These are phyloP conservation scores for Aspergillus viridinutans DNA, from an alignment of 2,329 filamentous ascomycete genomes.

Conservation along the genomic window DNA sequence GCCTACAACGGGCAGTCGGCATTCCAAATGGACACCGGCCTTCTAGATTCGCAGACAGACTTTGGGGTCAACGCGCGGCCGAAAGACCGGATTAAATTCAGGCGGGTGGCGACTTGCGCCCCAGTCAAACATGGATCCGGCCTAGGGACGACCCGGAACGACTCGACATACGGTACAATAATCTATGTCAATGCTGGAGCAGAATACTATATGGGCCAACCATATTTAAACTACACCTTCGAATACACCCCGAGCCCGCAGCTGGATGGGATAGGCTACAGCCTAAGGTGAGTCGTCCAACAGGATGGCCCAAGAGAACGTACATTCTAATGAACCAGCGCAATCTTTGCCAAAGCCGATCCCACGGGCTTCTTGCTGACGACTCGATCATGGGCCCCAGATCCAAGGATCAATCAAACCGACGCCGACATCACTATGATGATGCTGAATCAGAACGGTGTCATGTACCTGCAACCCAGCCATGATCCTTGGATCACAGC, in stretches of 20 bases:
- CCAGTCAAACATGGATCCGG: slow-evolving; percentile 6
- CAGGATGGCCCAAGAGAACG: background rate
- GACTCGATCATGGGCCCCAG: slow-evolving; percentile 17
- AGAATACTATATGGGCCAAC: background rate
- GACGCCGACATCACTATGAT: slow-evolving; percentile 31
- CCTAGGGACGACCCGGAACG: background rate
- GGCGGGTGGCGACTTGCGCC: slow-evolving; percentile 20
- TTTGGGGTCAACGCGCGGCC: slow-evolving; percentile 25
- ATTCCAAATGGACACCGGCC: slow-evolving; percentile 13
- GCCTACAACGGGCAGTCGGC: background rate
- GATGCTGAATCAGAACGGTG: slow-evolving; percentile 25
- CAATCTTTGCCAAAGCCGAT: background rate
- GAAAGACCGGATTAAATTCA: slow-evolving; percentile 18
- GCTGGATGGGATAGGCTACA: background rate
- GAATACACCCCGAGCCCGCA: background rate
- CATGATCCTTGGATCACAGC: slow-evolving; percentile 32
- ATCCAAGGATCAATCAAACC: slow-evolving; percentile 22
- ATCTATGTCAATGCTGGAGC: background rate
- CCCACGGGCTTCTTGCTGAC: background rate
- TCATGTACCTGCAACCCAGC: slow-evolving; percentile 22
- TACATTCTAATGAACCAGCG: background rate
- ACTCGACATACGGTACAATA: background rate
- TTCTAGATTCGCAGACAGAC: slow-evolving; percentile 20
- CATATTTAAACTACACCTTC: background rate
- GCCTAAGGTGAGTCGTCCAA: background rate